A percentile compares a stretch with the other conserved stretches of the same genome.
Evolutionary conservation across 208 protist genomes (phyloP).

Genomic region (Leishmania arabica): DNA sequence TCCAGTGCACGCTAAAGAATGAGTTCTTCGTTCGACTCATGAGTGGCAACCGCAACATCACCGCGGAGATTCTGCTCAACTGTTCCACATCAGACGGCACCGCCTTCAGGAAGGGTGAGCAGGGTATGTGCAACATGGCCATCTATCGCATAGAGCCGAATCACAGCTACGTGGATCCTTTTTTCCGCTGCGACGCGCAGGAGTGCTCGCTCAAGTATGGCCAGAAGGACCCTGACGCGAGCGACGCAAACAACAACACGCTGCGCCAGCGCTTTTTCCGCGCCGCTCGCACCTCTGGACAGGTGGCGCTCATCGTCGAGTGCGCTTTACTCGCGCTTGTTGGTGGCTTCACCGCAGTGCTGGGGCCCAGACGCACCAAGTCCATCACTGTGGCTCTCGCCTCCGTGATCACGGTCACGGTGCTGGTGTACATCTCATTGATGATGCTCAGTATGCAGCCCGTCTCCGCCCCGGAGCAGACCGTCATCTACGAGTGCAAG

Average conservation of each 20-base stretch:
- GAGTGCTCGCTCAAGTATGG: slow-evolving; percentile 55
- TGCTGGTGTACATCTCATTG: slow-evolving; percentile 57
- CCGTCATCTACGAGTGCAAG: slow-evolving; percentile 66
- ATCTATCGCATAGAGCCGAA: slow-evolving; percentile 80
- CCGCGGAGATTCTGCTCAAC: slow-evolving; percentile 61
- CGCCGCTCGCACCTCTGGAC: slow-evolving; percentile 31
- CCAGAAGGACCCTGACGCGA: slow-evolving; percentile 12
- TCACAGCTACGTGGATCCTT: slow-evolving; percentile 65
- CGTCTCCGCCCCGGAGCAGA: slow-evolving; percentile 5
- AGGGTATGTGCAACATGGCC: slow-evolving; percentile 54
- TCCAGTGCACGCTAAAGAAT: slow-evolving; percentile 67
- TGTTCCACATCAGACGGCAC: slow-evolving; percentile 54
- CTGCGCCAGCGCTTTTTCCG: slow-evolving; percentile 37
- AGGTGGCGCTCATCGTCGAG: slow-evolving; percentile 51
- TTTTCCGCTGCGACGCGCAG: slow-evolving; percentile 68
- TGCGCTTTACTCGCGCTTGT: slow-evolving; percentile 56
- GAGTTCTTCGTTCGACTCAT: slow-evolving; percentile 65
- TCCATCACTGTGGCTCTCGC: slow-evolving; percentile 39
- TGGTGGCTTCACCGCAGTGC: slow-evolving; percentile 36
- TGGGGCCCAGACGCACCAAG: slow-evolving; percentile 40
- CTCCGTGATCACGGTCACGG: slow-evolving; percentile 32
- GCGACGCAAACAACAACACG: slow-evolving; percentile 12
- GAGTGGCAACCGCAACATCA: slow-evolving; percentile 67
- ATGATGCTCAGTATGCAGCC: slow-evolving; percentile 70
- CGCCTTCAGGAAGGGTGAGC: slow-evolving; percentile 37